Percentiles rank a stretch among this genome's conserved stretches.
Conservation (phyloP, 2,329 filamentous ascomycete genomes). For the Allantophomopsis lycopodina region DNA sequence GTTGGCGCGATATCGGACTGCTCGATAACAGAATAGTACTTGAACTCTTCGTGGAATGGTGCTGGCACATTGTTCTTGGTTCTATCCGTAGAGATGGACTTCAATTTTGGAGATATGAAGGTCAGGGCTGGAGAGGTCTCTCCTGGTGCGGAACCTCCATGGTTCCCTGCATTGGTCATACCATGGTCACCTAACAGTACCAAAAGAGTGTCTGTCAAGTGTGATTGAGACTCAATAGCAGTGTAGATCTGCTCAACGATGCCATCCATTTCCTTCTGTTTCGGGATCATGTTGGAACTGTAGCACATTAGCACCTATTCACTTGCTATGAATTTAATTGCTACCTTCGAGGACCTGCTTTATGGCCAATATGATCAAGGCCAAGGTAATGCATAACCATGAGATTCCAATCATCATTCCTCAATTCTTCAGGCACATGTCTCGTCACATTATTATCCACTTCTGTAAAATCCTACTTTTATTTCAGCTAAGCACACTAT, state of each 20-base stretch:
- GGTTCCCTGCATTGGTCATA: slow-evolving; percentile 99
- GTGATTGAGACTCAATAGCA: slow-evolving; percentile 54
- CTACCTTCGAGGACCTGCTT: slow-evolving; percentile 74
- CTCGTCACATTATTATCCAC: slow-evolving; percentile 96
- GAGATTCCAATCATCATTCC: slow-evolving; percentile 72
- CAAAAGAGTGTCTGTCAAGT: slow-evolving; percentile 68
- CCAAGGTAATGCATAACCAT: slow-evolving; percentile 95
- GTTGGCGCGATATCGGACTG: slow-evolving; percentile 92
- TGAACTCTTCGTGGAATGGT: slow-evolving; percentile 52
- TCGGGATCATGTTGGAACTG: slow-evolving; percentile 81
- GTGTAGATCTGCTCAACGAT: slow-evolving; percentile 66
- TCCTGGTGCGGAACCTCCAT: slow-evolving; percentile 84
- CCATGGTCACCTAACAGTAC: slow-evolving; percentile 89
- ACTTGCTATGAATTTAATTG: slow-evolving; percentile 2
- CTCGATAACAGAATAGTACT: slow-evolving; percentile 75
- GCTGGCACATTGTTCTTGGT: slow-evolving; percentile 33
- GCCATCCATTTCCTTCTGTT: slow-evolving; percentile 86
- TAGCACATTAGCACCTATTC: not conserved
- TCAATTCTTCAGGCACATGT: slow-evolving; percentile 67
- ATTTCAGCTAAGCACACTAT: slow-evolving; percentile 13
- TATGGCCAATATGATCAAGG: slow-evolving; percentile 94
- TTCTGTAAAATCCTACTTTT: slow-evolving; percentile 77
- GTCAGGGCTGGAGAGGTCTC: slow-evolving; percentile 89
- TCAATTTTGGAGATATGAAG: slow-evolving; percentile 78
- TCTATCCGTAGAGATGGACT: slow-evolving; percentile 28